Percentiles rank a stretch among this genome's conserved stretches.
These are phyloP conservation scores for Heliamphora exappendiculata DNA, from an alignment of 148 eudicot genomes.

Conservation along the genomic window DNA sequence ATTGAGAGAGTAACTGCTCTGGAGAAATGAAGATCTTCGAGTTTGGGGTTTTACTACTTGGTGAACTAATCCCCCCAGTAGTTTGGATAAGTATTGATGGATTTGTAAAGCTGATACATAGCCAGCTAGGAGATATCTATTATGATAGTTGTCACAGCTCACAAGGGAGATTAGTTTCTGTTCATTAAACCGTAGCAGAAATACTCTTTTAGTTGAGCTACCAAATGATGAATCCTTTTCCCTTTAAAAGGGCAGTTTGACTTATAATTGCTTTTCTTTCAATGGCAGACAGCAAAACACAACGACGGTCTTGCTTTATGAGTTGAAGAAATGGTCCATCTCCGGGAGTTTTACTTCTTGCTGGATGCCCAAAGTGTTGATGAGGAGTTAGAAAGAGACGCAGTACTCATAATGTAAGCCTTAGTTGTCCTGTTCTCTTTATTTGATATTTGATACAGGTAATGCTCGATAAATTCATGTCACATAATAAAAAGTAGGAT, in stretches of 20 bases:
- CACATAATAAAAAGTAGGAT: neutral
- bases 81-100: neutral
- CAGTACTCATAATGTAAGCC: neutral
- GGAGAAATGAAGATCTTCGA: neutral
- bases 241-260: neutral
- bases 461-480: neutral
- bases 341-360: neutral
- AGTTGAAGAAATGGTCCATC: neutral
- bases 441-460: neutral
- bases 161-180: neutral
- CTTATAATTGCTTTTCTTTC: neutral
- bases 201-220: neutral
- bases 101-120: neutral
- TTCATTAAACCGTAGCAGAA: neutral
- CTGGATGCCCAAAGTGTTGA: neutral
- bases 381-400: neutral
- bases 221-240: neutral
- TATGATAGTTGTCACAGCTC: neutral
- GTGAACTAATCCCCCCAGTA: neutral
- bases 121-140: neutral
- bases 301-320: neutral
- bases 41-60: neutral
- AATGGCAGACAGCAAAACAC: neutral
- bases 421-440: neutral
- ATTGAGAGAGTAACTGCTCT: conserved; percentile 2